Evolutionary conservation across 129 eudicot genomes (phyloP), one percentile per base, ranked within the genome.

Genomic region (Flaveria ramosissima): DNA sequence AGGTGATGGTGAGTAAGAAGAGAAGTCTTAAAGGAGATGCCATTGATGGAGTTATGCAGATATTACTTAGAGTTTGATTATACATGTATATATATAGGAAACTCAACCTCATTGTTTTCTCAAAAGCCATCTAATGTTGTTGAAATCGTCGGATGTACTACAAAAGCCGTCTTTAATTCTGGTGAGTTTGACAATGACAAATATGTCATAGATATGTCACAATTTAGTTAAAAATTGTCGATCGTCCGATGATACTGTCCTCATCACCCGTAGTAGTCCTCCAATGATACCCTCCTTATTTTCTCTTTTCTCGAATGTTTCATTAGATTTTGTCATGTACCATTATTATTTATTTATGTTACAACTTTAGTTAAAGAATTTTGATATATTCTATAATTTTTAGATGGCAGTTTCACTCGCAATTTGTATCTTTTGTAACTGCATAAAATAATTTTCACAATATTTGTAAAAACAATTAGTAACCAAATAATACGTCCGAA

Each of bases 181-280:
- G 78, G 78, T 68, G 78, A 72, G 61, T 17, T 79, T 41, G 73
- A 72, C 83, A 51, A 72, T 50, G 83, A 36, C 41, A 36, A 4
- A 6, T 21, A 39, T 59, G 4, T 8, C 24, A 57, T 57, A 57
- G 2, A 9, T 56, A 56, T 20, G 67, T 62, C 43, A 14, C 30
- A 30, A 14, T 62, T 12, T 62, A 14, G 17, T 60, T 60, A 30
- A 63, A 63, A 61, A 11, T 10, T 15, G 12, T 63, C 23, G 17
- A 30, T 63, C 45, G 42, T 61, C 67, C 17, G 26, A 61, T 5
- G 16, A 61, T 3, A 61, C 9, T 61, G 19, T 24, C 67, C 19
- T 61, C 4, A 59, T 30, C 7, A 6, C 23, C 21, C 6, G 11
- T 59, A 21, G 32, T 21, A 57, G 11, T 20, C 64, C 3, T 57